Conservation (phyloP, 2,329 filamentous ascomycete species). For the Aspergillus sp. region DNA sequence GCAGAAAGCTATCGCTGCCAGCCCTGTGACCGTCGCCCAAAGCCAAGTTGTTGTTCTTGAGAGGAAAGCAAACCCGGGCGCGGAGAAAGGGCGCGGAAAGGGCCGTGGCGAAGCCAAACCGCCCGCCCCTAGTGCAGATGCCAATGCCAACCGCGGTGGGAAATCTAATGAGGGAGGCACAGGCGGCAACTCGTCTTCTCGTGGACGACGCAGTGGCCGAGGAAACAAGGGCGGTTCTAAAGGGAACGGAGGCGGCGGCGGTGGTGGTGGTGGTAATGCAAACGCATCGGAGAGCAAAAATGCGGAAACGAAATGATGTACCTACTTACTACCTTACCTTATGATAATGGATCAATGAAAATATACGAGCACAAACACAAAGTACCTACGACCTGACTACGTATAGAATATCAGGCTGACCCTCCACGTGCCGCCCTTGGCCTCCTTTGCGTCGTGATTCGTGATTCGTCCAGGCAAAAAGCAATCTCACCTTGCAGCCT, state of each 20-base stretch:
- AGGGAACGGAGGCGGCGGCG: constrained; percentile 9
- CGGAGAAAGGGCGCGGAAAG: constrained; percentile 34
- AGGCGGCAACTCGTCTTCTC: constrained; percentile 17
- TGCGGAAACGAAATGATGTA: constrained; percentile 19
- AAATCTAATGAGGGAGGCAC: constrained; percentile 18
- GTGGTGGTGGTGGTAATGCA: constrained; percentile 6
- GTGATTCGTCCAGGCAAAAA: too few relatives aligned
- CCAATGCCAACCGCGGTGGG: constrained; percentile 6
- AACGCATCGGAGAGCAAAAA: constrained; percentile 14
- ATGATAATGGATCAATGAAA: constrained; percentile 12
- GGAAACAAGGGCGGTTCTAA: constrained; percentile 19
- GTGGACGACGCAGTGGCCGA: constrained; percentile 20
- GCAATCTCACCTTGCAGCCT: not conserved
- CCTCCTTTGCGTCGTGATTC: not conserved
- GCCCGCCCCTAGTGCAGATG: constrained; percentile 6
- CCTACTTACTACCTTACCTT: not conserved
- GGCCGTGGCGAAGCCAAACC: constrained; percentile 25
- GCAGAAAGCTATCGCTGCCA: constrained; percentile 76
- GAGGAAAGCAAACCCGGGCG: constrained; percentile 38
- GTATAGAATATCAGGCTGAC: not conserved
- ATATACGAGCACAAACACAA: not conserved
- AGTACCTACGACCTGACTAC: not conserved
- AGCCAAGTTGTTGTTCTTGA: constrained; percentile 86
- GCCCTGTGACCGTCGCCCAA: constrained; percentile 78
- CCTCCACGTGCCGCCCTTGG: not conserved